Base-by-base conservation (phyloP, 306 rosid genomes). In the Citrullus amarus region DNA sequence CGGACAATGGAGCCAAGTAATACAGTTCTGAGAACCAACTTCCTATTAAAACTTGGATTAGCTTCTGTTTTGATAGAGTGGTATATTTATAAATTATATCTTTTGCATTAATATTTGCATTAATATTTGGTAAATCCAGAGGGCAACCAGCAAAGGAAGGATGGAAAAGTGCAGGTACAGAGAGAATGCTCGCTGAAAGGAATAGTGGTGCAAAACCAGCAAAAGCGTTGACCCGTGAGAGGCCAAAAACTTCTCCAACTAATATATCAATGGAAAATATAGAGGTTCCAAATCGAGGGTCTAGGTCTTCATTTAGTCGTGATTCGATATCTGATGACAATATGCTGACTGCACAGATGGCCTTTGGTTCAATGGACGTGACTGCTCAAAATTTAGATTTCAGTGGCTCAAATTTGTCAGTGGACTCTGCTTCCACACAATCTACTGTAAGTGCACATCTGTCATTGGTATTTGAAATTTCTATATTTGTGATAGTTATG, bases 1-100 rank as follows among this genome's bases (percentile, higher is more conserved):
- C n/a, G 55, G 94, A 89, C 50, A 77, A 69, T 81, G 89, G 82
- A 78, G 36, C 59, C 50, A 90, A 88, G 94, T 90, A 67, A 71
- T 48, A 32, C 36, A 74, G 20, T 50, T 74, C 46, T 53, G 63
- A 74, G 62, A 74, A 53, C 74, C 9, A 41, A 53, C 32, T 32
- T 74, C 60, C 62, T 25, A 32, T 17, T 73, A 51, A 15, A 3
- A 53, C 17, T 74, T 8, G 22, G 25, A 18, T 51, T 54, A 53
- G 30, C 62, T 74, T 53, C 41, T 74, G 15, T 74, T 73, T 73
- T 48, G 46, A 51, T 32, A 74, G 62, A 53, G 22, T 53, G n/a
- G 30, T 4, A 73, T 53, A 74, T 20, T 74, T 39, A 34, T 51
- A 39, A 39, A 39, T 51, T 70, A 65, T 62, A 57, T 22, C 72